Evolutionary conservation across 169 alveolate genomes (phyloP), one percentile per base, ranked within the genome.

Genomic region (Cryptosporidium baileyi): DNA sequence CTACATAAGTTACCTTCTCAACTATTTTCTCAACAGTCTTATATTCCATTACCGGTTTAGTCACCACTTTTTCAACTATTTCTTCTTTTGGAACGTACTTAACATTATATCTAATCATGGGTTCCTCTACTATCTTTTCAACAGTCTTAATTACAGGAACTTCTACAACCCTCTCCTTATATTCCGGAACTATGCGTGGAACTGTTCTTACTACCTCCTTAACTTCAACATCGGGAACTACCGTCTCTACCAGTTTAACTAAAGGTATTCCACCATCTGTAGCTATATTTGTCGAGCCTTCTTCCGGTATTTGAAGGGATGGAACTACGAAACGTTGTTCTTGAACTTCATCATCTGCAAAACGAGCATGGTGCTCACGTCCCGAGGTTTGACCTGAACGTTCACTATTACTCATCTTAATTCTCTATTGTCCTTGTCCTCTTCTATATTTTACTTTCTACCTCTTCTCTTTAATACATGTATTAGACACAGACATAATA

Each of bases 91-190:
- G 94, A 32, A 91, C 91, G 61, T 93, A 93, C 51, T 93, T 93
- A 52, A 82, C 90, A 57, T 90, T 82, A 60, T 91, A 92, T 52
- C 92, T 92, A 30, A 85, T 81, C 41, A 89, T 82, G 3, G 95
- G 95, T 15, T 91, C 93, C 62, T 92, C 95, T 5, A 91, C 90
- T 28, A 92, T 90, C 82, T 92, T 91, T 80, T 92, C 95, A n/a
- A 92, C 92, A 36, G 82, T 89, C 65, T 91, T 91, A 62, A 92
- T 92, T 63, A 91, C 95, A 7, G 95, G 95, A 13, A 92, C 94
- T 51, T 92, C 95, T 47, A 92, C 93, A 54, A 92, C 95, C 93
- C 90, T 93, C 63, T 93, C 95, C 32, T 90, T 90, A 44, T 80
- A 88, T 80, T 93, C 94, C 19, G 94, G 91, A 40, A 89, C 90